Conservation (phyloP, 495 filamentous ascomycete species). For the Penicillium argentinense region DNA sequence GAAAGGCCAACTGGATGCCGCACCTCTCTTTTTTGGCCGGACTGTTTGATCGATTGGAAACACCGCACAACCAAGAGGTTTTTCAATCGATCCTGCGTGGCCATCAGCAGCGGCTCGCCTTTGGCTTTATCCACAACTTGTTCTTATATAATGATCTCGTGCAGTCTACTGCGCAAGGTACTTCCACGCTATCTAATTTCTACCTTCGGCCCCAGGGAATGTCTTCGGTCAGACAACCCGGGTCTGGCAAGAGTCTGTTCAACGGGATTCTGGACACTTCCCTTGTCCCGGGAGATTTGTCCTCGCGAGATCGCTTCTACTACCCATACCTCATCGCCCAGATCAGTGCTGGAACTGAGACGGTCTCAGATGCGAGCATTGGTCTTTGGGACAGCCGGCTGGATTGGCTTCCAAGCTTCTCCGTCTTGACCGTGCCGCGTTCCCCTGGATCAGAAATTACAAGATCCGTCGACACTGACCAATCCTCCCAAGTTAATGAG, state of each 20-base stretch:
- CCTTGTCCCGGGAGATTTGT: not conserved
- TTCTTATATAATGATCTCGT: slow-evolving; percentile 10
- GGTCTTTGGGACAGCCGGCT: slow-evolving; percentile 4
- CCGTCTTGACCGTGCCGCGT: not conserved
- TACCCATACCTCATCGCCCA: slow-evolving; percentile 4
- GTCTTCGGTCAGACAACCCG: not conserved
- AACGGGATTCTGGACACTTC: no score
- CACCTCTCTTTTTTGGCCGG: slow-evolving; percentile 2
- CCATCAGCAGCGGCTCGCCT: not conserved
- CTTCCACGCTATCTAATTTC: not conserved
- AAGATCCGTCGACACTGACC: not conserved
- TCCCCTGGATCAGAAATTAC: not conserved
- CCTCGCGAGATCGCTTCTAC: not conserved
- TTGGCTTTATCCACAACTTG: slow-evolving; percentile 3
- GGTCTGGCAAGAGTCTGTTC: not conserved
- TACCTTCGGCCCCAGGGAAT: not conserved
- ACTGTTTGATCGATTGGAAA: not conserved
- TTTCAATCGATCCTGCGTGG: not conserved
- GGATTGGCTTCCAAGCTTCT: slow-evolving; percentile 8
- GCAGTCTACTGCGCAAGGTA: not conserved
- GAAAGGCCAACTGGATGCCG: slow-evolving; percentile 5
- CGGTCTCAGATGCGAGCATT: slow-evolving; percentile 2
- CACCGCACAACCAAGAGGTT: not conserved
- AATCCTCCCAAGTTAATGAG: not conserved
- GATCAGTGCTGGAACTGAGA: not conserved